Conservation (phyloP, 1,284 basidiomycete genomes). For the Heterobasidion irregulare region DNA sequence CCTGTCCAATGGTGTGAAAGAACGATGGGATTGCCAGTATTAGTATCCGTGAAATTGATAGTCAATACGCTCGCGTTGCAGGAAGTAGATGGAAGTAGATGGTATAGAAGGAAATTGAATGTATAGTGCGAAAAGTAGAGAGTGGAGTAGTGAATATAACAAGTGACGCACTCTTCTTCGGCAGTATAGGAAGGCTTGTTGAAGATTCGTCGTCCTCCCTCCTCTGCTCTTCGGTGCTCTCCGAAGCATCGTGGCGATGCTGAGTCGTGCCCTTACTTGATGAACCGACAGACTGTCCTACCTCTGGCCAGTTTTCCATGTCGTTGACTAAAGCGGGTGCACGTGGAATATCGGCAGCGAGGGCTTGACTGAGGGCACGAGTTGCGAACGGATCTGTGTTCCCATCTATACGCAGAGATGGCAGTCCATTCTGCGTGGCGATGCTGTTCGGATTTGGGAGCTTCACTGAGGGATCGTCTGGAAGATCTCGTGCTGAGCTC, state of each 20-base stretch:
- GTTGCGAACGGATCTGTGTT: not conserved
- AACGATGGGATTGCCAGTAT: constrained; percentile 10
- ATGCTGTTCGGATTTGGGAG: constrained; percentile 1
- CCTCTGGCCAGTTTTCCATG: constrained; percentile 39
- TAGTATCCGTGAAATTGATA: constrained; percentile 4
- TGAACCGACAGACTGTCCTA: constrained; percentile 24
- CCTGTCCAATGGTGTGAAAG: constrained; percentile 19
- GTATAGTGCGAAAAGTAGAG: not conserved
- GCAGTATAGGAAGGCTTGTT: constrained; percentile 17
- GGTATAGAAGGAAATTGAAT: not conserved
- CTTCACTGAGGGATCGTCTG: constrained; percentile 2
- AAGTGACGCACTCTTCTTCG: constrained; percentile 41
- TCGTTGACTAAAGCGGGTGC: constrained; percentile 22
- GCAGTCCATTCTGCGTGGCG: not conserved
- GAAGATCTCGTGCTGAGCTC: constrained; percentile 1
- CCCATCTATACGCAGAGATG: not conserved
- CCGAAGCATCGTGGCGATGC: constrained; percentile 3
- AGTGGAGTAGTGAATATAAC: constrained; percentile 11
- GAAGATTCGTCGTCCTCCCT: constrained; percentile 14
- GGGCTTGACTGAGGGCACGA: not conserved
- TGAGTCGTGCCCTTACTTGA: constrained; percentile 9
- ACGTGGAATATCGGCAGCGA: not conserved
- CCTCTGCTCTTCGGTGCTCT: constrained; percentile 15
- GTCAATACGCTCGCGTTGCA: not conserved
- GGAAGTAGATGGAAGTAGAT: constrained; percentile 3